Evolutionary conservation across 2,329 filamentous ascomycete genomes (phyloP).

Genomic region (Trichoderma endophyticum): DNA sequence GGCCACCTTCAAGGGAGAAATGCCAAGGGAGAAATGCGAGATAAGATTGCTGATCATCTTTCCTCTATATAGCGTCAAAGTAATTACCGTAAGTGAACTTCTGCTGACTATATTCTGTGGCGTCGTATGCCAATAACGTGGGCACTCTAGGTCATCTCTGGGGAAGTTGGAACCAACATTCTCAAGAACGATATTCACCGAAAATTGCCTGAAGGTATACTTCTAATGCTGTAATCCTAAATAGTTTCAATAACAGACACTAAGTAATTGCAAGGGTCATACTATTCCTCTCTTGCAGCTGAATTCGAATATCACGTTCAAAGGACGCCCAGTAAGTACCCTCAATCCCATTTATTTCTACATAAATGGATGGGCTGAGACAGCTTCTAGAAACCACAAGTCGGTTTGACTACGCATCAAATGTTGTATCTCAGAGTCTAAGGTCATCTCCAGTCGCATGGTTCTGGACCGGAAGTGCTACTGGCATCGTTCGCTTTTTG

Average conservation of each 20-base stretch:
- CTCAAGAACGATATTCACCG: conserved; percentile 14
- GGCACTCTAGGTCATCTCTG: conserved; percentile 17
- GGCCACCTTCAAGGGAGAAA: not conserved
- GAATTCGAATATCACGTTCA: conserved; percentile 2
- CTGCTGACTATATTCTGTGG: too few species aligned
- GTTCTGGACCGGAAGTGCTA: conserved; percentile 7
- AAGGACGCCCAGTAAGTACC: not conserved
- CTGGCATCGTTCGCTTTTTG: not conserved
- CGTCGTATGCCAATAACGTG: not conserved
- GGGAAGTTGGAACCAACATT: conserved; percentile 17
- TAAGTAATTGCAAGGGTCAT: not conserved
- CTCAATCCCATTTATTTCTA: not conserved
- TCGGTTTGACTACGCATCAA: conserved; percentile 1
- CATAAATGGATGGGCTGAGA: not conserved
- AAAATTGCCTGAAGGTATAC: not conserved
- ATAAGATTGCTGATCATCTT: not conserved
- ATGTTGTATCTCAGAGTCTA: conserved; percentile 23
- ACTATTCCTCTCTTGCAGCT: not conserved
- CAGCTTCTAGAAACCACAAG: not conserved
- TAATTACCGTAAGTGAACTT: not conserved
- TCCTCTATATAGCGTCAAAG: not conserved
- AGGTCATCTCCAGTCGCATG: conserved; percentile 25
- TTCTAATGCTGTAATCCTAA: too few species aligned
- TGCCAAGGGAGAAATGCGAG: not conserved
- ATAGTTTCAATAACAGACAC: accelerated